Conservation (phyloP, 768 basidiomycete species). For the Suillus discolor region DNA sequence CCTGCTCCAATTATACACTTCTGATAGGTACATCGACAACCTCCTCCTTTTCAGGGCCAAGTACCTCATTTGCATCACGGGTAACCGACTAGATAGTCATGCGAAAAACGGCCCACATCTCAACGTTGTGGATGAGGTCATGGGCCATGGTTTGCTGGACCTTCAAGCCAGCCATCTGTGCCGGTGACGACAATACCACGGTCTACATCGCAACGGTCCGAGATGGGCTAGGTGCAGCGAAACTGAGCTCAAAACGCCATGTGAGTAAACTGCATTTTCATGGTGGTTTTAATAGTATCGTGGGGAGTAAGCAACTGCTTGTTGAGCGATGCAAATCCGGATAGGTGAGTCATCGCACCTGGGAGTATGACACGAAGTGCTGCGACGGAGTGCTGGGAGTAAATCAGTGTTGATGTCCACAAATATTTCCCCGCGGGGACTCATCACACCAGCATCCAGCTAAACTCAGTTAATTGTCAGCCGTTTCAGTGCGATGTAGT, state of each 20-base stretch:
- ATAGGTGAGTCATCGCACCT: constrained; percentile 51
- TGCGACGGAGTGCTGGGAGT: constrained; percentile 62
- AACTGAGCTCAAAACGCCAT: constrained; percentile 68
- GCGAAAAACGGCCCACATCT: constrained; percentile 32
- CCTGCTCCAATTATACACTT: constrained; percentile 61
- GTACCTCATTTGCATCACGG: constrained; percentile 22
- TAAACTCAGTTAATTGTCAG: constrained; percentile 28
- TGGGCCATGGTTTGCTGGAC: constrained; percentile 36
- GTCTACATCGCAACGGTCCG: constrained; percentile 27
- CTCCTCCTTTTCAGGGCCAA: constrained; percentile 41
- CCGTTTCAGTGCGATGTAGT: neutral
- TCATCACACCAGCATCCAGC: constrained; percentile 80
- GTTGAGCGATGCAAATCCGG: constrained; percentile 68
- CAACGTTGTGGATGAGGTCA: constrained; percentile 26
- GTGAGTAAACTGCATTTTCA: constrained; percentile 49
- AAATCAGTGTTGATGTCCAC: neutral
- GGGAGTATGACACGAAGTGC: constrained; percentile 64
- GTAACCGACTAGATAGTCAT: constrained; percentile 40
- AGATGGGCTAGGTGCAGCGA: constrained; percentile 53
- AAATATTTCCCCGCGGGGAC: constrained; percentile 25
- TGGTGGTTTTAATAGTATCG: constrained; percentile 72
- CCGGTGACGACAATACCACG: constrained; percentile 53
- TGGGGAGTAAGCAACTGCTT: constrained; percentile 73
- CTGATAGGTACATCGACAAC: constrained; percentile 46
- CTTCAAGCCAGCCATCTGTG: constrained; percentile 62